These are phyloP conservation scores for Penicillium coprophilum DNA, from an alignment of 495 filamentous ascomycete genomes.

Conservation along the genomic window DNA sequence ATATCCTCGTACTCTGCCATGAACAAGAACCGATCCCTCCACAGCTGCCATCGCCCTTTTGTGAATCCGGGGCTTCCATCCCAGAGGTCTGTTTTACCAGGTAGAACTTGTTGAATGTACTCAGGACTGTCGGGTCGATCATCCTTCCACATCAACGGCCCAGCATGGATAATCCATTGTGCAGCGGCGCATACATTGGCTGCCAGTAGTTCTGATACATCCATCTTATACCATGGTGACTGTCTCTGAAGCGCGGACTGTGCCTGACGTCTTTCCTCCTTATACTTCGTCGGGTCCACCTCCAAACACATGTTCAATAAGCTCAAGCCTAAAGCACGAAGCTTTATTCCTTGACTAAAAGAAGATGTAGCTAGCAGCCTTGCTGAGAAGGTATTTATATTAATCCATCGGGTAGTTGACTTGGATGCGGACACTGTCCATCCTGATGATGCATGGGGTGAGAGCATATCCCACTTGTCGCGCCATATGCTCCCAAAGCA, in stretches of 20 bases:
- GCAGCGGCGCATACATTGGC: constrained; percentile 5
- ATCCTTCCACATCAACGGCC: constrained; percentile 5
- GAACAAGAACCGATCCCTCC: constrained; percentile 3
- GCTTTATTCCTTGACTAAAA: background rate
- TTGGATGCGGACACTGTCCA: constrained; percentile 6
- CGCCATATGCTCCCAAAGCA: constrained; percentile 8
- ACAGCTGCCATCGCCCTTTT: background rate
- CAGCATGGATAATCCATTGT: constrained; percentile 5
- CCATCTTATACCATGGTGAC: constrained; percentile 3
- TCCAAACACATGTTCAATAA: constrained; percentile 4
- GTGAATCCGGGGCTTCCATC: background rate
- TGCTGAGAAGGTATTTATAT: constrained; percentile 6
- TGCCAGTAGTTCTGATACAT: constrained; percentile 5
- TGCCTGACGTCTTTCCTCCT: background rate
- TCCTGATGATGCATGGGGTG: constrained; percentile 4
- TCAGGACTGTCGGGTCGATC: constrained; percentile 3
- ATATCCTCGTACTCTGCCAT: constrained; percentile 1
- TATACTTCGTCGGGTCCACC: constrained; percentile 1
- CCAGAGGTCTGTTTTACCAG: constrained; percentile 2
- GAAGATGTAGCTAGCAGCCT: constrained; percentile 1
- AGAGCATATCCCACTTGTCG: constrained; percentile 5
- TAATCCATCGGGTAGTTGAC: background rate
- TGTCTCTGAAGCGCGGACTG: background rate
- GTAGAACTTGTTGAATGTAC: constrained; percentile 3
- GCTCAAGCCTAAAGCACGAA: background rate